Evolutionary conservation across 768 basidiomycete genomes (phyloP).

Genomic region (Suillus bovinus): DNA sequence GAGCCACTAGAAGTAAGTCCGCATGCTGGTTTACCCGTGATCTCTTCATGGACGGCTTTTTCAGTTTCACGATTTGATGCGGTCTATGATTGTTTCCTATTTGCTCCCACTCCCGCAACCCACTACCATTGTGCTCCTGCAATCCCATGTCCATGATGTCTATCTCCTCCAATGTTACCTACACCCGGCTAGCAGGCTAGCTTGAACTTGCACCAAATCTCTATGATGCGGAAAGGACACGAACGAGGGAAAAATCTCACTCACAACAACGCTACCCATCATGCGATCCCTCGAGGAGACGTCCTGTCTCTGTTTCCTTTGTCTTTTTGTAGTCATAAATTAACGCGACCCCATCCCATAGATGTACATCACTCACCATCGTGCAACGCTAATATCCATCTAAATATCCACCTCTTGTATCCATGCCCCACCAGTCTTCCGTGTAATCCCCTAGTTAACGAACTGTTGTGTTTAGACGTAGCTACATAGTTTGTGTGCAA

Average conservation of each 20-base stretch:
- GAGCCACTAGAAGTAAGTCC: conserved; percentile 17
- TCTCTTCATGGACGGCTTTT: conserved; percentile 12
- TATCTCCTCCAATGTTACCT: background rate
- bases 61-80: conserved; percentile 6
- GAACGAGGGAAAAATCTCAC: conserved; percentile 15
- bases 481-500: background rate
- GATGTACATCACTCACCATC: conserved; percentile 5
- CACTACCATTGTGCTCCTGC: conserved; percentile 1
- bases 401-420: conserved; percentile 8
- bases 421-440: conserved; percentile 4
- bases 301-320: background rate
- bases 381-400: background rate
- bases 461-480: background rate
- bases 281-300: background rate
- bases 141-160: background rate
- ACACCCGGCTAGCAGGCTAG: conserved; percentile 1
- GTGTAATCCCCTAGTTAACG: conserved; percentile 9
- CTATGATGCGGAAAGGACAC: conserved; percentile 6
- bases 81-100: background rate
- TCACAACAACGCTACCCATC: conserved; percentile 1
- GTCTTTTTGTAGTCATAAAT: background rate
- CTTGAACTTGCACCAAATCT: conserved; percentile 8
- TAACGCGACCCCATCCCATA: conserved; percentile 3
- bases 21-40: background rate
- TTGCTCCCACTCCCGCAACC: background rate